These are phyloP conservation scores for Cercospora citrullina DNA, from an alignment of 2,329 filamentous ascomycete genomes.

Conservation along the genomic window DNA sequence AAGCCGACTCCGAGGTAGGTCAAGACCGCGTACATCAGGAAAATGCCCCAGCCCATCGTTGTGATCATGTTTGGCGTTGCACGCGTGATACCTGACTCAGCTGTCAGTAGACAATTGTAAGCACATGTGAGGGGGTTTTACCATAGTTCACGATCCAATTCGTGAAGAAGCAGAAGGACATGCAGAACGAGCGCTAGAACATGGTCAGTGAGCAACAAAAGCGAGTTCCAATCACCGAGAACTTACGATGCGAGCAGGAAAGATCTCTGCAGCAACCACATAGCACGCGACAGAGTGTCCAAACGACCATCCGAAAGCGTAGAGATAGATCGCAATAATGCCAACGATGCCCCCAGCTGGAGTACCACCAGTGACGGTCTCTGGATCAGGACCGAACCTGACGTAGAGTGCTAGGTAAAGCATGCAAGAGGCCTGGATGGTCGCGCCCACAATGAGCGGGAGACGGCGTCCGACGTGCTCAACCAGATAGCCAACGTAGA, in stretches of 20 bases:
- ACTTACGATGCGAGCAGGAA: conserved; percentile 25
- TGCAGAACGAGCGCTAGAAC: conserved; percentile 21
- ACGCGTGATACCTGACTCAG: conserved; percentile 13
- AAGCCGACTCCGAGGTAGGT: conserved; percentile 27
- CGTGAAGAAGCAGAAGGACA: conserved; percentile 28
- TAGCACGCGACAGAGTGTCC: conserved; percentile 26
- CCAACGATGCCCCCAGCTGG: conserved; percentile 27
- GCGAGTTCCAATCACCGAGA: too few species aligned
- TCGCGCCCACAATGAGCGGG: conserved; percentile 23
- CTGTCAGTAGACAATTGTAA: not conserved
- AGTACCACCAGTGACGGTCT: conserved; percentile 15
- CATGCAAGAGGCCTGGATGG: conserved; percentile 25
- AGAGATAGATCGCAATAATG: conserved; percentile 25
- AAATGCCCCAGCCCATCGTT: conserved; percentile 24
- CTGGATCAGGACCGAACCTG: conserved; percentile 14
- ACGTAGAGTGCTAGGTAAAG: conserved; percentile 26
- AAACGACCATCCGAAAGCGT: conserved; percentile 28
- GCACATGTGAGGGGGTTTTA: not conserved
- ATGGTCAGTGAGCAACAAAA: too few species aligned
- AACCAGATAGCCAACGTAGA: conserved; percentile 26
- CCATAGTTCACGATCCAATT: conserved; percentile 30
- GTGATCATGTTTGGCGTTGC: conserved; percentile 27
- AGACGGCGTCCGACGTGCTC: conserved; percentile 25
- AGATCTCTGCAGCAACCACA: conserved; percentile 27
- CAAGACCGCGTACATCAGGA: conserved; percentile 24